Conservation (phyloP, 768 basidiomycete genomes). For the Xerocomus potaroensis region DNA sequence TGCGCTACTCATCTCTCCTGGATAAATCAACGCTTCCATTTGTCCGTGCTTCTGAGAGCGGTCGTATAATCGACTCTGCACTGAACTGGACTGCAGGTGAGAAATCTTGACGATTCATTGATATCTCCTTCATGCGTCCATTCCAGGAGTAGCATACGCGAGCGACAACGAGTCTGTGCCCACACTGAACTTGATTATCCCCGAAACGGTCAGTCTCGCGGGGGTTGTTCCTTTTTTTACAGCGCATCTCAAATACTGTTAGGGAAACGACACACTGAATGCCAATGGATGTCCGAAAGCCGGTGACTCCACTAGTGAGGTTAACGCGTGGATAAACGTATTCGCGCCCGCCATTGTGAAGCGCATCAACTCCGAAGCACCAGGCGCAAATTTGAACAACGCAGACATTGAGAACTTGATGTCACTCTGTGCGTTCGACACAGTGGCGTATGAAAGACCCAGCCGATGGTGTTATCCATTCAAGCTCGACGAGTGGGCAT, state of each 20-base stretch:
- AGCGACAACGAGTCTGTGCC: constrained; percentile 37
- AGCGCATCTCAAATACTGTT: background rate
- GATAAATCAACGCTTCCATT: constrained; percentile 44
- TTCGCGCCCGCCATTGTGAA: constrained; percentile 52
- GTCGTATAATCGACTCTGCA: constrained; percentile 61
- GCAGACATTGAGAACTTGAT: constrained; percentile 57
- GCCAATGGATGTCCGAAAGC: constrained; percentile 57
- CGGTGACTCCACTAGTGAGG: constrained; percentile 39
- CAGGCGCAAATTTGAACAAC: constrained; percentile 54
- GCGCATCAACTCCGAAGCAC: constrained; percentile 56
- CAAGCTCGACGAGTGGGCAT: constrained; percentile 49
- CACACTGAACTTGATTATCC: constrained; percentile 11
- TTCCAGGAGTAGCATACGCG: constrained; percentile 42
- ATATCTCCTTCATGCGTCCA: background rate
- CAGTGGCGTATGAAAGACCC: constrained; percentile 40
- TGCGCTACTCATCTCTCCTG: constrained; percentile 50
- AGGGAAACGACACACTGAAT: constrained; percentile 66
- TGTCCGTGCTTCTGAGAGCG: constrained; percentile 42
- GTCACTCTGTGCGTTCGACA: constrained; percentile 74
- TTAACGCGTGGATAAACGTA: constrained; percentile 44
- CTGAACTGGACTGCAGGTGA: constrained; percentile 63
- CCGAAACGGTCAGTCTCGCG: constrained; percentile 40
- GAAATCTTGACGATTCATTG: background rate
- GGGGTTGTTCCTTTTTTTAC: background rate
- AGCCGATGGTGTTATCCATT: constrained; percentile 74